Base-by-base conservation (phyloP, 2,329 filamentous ascomycete genomes). In the Monosporascus sp. region DNA sequence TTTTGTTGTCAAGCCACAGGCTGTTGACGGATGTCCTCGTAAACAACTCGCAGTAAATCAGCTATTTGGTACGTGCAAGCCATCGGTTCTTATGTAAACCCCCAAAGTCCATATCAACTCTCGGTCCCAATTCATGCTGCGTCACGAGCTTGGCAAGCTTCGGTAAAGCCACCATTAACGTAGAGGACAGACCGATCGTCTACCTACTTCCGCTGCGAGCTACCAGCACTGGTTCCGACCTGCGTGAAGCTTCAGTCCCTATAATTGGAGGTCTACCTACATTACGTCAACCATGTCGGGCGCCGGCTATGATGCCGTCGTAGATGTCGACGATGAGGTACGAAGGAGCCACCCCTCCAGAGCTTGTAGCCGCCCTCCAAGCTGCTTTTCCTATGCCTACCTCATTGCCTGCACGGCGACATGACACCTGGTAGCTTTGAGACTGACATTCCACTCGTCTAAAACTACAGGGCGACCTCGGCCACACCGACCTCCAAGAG, bases 401-500 rank as follows among this genome's bases (percentile, higher is more conserved):
- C 17, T 14, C 39, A 14, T 20, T 6, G 2, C 4, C 39, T 42
- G n/a, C 37, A 5, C 9, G 20, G 24, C 9, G 9, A 11, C 20
- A 46, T 31, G 27, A 31, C 11, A 31, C 27, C 27, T 31, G 42
- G n/a, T 25, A 46, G 37, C 3, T 22, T n/a, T 44, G 18, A 18
- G n/a, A 42, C 57, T 62, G 52, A 62, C 57, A 42, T 48, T 47
- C 44, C 20, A n/a, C 5, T 11, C 24, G 2, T 36, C 25, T 46
- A 20, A 4, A 17, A 38, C 14, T 9, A 5, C 69, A 97, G 92
- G 93, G 93, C 66, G 94, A 99, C 74, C 85, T 99, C 69, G 94
- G 94, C 65, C 92, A 97, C 74, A 99, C 94, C 53, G 94, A 99
- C 72, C 87, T 99, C 24, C 91, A 97, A 78, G 93, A 97, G 72